Conservation (phyloP, 192 early-diverging fungal genomes). For the Podila clonocystis region DNA sequence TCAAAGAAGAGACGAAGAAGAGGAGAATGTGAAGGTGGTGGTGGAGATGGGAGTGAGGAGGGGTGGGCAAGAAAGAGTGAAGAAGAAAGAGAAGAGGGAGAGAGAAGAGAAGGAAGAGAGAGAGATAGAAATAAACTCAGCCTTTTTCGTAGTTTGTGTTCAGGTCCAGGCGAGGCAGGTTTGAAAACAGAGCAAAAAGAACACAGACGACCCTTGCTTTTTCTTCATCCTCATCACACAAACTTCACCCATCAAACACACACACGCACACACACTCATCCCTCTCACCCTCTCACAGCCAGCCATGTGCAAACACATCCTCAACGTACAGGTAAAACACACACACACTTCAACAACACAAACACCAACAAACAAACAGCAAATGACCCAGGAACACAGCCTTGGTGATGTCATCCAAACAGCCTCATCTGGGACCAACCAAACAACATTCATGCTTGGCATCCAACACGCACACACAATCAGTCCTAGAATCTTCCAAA, state of each 20-base stretch:
- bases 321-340: conserved; percentile 90
- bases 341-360: background rate
- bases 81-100: background rate
- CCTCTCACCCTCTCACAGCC: too few relatives aligned
- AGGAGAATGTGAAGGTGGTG: background rate
- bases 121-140: conserved; percentile 3
- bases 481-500: background rate
- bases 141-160: background rate
- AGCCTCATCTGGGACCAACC: too few relatives aligned
- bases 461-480: background rate
- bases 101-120: background rate
- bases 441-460: too few relatives aligned
- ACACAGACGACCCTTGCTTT: background rate
- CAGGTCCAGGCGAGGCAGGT: too few relatives aligned
- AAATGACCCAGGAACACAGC: too few relatives aligned
- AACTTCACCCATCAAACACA: too few relatives aligned
- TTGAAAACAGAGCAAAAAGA: background rate
- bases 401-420: too few relatives aligned
- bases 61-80: background rate
- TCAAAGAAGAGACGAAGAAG: background rate
- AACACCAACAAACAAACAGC: too few relatives aligned
- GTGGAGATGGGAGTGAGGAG: background rate
- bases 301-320: conserved; percentile 94
- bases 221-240: conserved; percentile 4
- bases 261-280: too few relatives aligned